Conservation (phyloP, 108 stramenopile genomes). For the Fragilariopsis cylindrus region DNA sequence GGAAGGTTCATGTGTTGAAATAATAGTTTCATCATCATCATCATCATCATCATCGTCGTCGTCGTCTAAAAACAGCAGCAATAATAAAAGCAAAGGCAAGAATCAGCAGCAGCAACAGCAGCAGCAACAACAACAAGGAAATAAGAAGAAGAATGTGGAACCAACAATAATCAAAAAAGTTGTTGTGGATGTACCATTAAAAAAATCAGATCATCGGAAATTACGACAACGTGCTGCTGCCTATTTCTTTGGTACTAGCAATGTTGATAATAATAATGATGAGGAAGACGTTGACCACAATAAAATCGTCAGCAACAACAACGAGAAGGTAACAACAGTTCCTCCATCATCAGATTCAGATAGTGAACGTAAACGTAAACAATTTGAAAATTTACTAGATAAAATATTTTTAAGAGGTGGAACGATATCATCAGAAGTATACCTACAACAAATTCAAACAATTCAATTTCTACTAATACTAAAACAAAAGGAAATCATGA, state of each 20-base stretch:
- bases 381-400: background rate
- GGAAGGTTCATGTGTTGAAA: constrained; percentile 39
- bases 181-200: constrained; percentile 57
- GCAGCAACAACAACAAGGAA: too few species aligned
- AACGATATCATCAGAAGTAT: constrained; percentile 39
- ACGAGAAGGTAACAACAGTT: too few species aligned
- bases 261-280: background rate
- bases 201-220: constrained; percentile 72
- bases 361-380: background rate
- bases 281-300: too few species aligned
- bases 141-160: background rate
- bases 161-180: constrained; percentile 32
- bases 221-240: constrained; percentile 45
- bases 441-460: constrained; percentile 28
- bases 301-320: too few species aligned
- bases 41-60: too few species aligned
- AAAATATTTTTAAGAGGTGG: constrained; percentile 38
- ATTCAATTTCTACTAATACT: background rate
- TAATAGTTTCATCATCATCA: background rate
- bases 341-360: too few species aligned
- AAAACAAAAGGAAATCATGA: constrained; percentile 5
- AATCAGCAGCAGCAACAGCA: constrained; percentile 25
- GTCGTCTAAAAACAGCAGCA: background rate
- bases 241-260: constrained; percentile 32
- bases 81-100: background rate